A percentile compares a stretch with the other conserved stretches of the same genome.
These are phyloP conservation scores for Mortierella claussenii DNA, from an alignment of 192 early-diverging fungal species.

Conservation along the genomic window DNA sequence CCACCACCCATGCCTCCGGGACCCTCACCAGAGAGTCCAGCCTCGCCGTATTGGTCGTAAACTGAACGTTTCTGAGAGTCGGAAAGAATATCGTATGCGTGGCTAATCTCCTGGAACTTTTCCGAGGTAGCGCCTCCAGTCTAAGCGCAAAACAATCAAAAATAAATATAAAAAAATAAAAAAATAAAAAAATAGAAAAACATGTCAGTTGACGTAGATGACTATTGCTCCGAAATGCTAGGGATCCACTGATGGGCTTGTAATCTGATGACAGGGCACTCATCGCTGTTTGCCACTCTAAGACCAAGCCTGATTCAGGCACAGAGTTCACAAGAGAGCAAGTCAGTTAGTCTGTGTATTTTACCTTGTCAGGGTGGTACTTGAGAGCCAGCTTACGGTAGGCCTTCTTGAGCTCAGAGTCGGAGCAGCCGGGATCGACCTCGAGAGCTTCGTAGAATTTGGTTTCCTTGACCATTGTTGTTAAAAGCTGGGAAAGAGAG, in stretches of 20 bases:
- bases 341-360: no score
- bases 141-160: neutral
- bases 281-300: no score
- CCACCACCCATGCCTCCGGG: slow-evolving; percentile 68
- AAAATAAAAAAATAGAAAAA: neutral
- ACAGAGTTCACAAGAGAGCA: neutral
- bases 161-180: neutral
- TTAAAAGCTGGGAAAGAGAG: neutral
- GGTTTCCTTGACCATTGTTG: slow-evolving; percentile 74
- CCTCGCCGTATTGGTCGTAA: slow-evolving; percentile 97
- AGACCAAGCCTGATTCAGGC: no score
- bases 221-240: neutral
- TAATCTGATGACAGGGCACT: no score
- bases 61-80: slow-evolving; percentile 89
- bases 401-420: slow-evolving; percentile 95
- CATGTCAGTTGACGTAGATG: neutral
- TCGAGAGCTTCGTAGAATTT: slow-evolving; percentile 94
- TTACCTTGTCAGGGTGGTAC: slow-evolving; percentile 87
- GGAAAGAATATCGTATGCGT: slow-evolving; percentile 96
- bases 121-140: slow-evolving; percentile 71
- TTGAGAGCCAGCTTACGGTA: slow-evolving; percentile 97
- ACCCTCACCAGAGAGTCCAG: slow-evolving; percentile 85
- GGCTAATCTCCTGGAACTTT: slow-evolving; percentile 98
- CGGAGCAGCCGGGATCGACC: slow-evolving; percentile 77
- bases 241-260: neutral